Percentiles rank a stretch among this genome's conserved stretches.
Conservation (phyloP, 768 basidiomycete genomes). For the Tylopilus cervinicoccineus region DNA sequence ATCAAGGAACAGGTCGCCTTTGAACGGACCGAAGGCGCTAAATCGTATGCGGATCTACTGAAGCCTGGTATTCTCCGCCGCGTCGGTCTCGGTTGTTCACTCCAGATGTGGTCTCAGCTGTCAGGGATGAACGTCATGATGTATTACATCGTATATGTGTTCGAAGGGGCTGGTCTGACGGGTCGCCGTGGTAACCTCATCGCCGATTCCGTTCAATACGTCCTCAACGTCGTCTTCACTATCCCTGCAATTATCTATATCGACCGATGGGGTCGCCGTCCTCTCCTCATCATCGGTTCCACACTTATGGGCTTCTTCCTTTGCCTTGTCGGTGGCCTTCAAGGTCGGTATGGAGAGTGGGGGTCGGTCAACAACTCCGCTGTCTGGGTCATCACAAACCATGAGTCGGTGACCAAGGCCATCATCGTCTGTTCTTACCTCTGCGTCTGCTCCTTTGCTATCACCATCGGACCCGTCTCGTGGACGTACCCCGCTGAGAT, state of each 20-base stretch:
- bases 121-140: conserved; percentile 83
- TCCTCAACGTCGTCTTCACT: conserved; percentile 39
- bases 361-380: conserved; percentile 37
- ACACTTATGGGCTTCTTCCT: conserved; percentile 74
- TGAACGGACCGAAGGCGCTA: conserved; percentile 68
- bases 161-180: conserved; percentile 73
- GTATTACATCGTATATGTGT: conserved; percentile 59
- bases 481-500: conserved; percentile 73
- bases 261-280: conserved; percentile 76
- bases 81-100: conserved; percentile 61
- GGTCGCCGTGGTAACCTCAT: conserved; percentile 72
- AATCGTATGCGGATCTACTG: conserved; percentile 63
- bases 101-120: conserved; percentile 81
- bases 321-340: conserved; percentile 72
- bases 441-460: conserved; percentile 70
- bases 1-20: conserved; percentile 53
- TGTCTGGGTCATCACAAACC: conserved; percentile 61
- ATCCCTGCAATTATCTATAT: conserved; percentile 57
- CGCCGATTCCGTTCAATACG: conserved; percentile 62
- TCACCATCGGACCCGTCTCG: conserved; percentile 75
- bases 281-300: conserved; percentile 65
- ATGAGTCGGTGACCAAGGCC: conserved; percentile 56
- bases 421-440: conserved; percentile 77
- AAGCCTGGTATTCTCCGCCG: conserved; percentile 66
- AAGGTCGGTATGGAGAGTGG: conserved; percentile 66